Evolutionary conservation across 2,329 filamentous ascomycete genomes (phyloP), one percentile per base, ranked within the genome.

Genomic region (Cercospora sp.): DNA sequence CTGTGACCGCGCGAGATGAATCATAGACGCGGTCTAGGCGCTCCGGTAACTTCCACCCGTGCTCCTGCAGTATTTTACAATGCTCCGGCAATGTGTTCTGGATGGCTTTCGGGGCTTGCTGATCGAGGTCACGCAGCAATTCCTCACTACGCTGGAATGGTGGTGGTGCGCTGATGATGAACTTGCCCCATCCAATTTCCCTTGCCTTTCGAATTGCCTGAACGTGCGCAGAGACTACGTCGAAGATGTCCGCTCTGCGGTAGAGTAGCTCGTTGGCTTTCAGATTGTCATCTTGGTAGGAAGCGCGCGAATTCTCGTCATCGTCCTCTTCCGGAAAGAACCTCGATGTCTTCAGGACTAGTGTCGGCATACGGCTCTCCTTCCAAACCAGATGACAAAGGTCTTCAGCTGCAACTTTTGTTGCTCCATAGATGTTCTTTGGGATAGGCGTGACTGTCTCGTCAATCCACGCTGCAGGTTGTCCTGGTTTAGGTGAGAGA

Each of bases 321-420:
- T 72, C 69, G 23, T 72, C 70, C 13, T 58, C 63, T 51, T 72
- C 70, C 1, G 67, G 70, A 23, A 72, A 85, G 78, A 85, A 85
- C 60, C 83, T 80, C 60, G 79, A 81, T 2, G 80, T 81, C n/a
- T 83, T 80, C 8, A 85, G 77, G 5, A 85, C 76, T 0, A 85
- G 45, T 0, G 81, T 75, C 0, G 83, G 82, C 69, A 85, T 71
- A 1, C 71, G 68, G 0, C 76, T 77, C 64, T 83, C 78, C 12
- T 72, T 71, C 51, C 83, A 80, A 1, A 82, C 67, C 5, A 85
- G 77, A 12, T 74, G 76, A 71, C 83, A 85, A 31, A 85, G 66
- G 61, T 84, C 82, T 68, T 85, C 83, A 4, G 83, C 83, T 1
- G 82, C 81, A 16, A 79, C 76, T 60, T 85, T 85, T 18, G 83